Evolutionary conservation across 2,329 filamentous ascomycete species (phyloP), one percentile per base, ranked within the genome.

Genomic region (Didymella lethalis): DNA sequence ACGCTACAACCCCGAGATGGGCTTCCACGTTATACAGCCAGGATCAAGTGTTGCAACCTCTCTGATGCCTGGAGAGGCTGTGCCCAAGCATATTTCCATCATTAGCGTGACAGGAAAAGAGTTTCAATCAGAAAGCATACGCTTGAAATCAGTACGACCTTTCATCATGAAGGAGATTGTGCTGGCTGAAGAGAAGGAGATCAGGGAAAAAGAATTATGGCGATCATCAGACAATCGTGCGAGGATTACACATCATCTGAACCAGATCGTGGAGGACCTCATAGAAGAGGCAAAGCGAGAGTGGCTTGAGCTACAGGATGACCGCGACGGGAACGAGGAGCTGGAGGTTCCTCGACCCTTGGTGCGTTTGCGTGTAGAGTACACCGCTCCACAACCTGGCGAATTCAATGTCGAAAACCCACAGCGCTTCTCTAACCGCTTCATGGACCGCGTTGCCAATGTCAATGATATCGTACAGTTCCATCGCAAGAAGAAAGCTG

Each of bases 21-120:
- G 90, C 0, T 99, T 99, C 68, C 88, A 95, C 67, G 94, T 99
- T 63, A 97, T 99, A 87, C 95, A 99, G 71, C 95, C 95, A 0
- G 95, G 95, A 0, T 99, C 95, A 0, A 98, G 95, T 0, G 90
- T 99, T 0, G 95, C 94, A 0, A 99, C 95, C 1, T 98, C 95
- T 0, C 82, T 99, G 0, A 88, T 95, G 8, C 90, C 91, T 0
- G 93, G 93, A 28, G 95, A 99, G 78, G 91, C 95, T 0, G 92
- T 93, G 1, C 83, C 92, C 7, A 99, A 99, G 74, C 91, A 98
- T 56, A 91, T 98, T 7, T 89, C 93, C 1, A 90, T 99, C 20
- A 75, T 98, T 48, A 95, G 84, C 66, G 82, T 99, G 51, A 95
- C 88, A 0, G 94, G 93, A 8, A 91, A 88, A 59, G 86, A 93